Conservation (phyloP, 257 asterid genomes). For the Solanum lycopersicoides region DNA sequence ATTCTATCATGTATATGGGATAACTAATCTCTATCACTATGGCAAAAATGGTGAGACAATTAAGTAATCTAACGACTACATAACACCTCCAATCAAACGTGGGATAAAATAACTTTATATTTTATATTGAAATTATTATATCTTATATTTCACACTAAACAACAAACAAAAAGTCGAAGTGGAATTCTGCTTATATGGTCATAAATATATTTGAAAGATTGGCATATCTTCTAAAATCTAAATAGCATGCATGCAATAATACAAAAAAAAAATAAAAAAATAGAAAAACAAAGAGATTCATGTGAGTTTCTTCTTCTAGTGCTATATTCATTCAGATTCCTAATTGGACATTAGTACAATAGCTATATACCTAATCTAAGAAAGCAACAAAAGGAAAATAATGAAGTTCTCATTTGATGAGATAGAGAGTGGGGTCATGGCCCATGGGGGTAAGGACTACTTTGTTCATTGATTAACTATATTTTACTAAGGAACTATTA, state of each 20-base stretch:
- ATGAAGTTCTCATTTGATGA: background rate
- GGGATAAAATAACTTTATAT: background rate
- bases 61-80: background rate
- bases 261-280: background rate
- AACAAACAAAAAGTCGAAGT: background rate
- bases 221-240: background rate
- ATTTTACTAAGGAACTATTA: background rate
- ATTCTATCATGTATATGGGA: no score
- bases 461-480: background rate
- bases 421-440: background rate
- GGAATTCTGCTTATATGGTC: background rate
- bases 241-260: background rate
- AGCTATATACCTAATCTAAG: background rate
- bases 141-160: no score
- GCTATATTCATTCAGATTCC: background rate
- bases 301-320: background rate
- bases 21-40: no score
- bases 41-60: background rate
- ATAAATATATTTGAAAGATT: background rate
- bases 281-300: background rate
- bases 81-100: background rate
- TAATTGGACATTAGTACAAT: background rate
- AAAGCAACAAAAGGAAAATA: background rate
- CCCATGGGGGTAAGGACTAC: background rate
- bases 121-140: no score